Conservation (phyloP, 179 eudicot genomes). For the Beta corolliflora region DNA sequence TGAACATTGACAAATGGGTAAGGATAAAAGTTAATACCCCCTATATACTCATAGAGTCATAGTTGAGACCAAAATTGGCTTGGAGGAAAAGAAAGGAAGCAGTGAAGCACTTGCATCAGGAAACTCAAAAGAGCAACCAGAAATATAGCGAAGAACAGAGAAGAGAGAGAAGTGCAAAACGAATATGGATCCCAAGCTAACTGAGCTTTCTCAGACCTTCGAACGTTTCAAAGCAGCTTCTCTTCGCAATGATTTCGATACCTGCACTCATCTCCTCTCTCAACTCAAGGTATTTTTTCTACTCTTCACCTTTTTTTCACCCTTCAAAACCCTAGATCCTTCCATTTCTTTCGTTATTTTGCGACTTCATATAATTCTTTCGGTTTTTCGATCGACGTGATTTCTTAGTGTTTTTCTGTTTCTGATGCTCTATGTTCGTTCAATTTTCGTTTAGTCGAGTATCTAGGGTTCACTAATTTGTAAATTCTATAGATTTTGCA, state of each 20-base stretch:
- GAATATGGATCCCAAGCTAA: conserved; percentile 68
- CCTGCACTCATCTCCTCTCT: conserved; percentile 56
- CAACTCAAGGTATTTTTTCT: conserved; percentile 66
- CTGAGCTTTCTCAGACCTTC: conserved; percentile 65
- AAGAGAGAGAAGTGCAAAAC: not conserved
- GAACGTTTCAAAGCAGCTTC: conserved; percentile 86
- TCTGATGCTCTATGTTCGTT: not conserved
- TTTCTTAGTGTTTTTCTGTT: not conserved
- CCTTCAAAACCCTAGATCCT: conserved; percentile 28
- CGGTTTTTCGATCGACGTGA: not conserved
- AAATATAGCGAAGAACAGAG: not conserved
- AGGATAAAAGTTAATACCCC: too few species aligned
- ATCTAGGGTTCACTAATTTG: not conserved
- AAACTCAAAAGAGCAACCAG: not conserved
- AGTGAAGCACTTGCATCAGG: not conserved
- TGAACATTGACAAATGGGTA: too few species aligned
- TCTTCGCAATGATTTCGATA: conserved; percentile 63
- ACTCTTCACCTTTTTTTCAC: not conserved
- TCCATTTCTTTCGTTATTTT: not conserved
- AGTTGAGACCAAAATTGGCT: conserved; percentile 1
- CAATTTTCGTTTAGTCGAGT: not conserved
- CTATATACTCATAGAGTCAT: too few species aligned
- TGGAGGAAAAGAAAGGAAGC: conserved; percentile 14
- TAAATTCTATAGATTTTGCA: too few species aligned
- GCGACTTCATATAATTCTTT: too few species aligned